Percentiles rank a stretch among this genome's conserved stretches.
phyloP scores from a whole-genome alignment of 1,284 basidiomycete species.

The Trichosporon coremiiforme region DNA sequence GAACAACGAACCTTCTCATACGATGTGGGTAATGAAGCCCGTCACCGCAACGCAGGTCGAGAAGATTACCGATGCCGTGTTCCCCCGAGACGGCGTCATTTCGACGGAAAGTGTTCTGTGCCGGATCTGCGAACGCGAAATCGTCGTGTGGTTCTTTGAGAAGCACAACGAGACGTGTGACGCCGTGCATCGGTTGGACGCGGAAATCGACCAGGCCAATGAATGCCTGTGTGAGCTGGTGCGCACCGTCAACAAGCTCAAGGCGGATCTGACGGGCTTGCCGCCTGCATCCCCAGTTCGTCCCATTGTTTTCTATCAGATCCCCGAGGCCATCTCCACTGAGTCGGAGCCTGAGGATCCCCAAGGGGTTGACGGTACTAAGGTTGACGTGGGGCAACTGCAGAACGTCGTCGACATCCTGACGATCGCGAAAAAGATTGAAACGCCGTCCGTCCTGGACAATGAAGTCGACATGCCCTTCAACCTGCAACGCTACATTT shows the following conservation, averaged over 20 bases:
- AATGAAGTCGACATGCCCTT: constrained; percentile 88
- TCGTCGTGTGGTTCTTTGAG: constrained; percentile 99
- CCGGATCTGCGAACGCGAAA: constrained; percentile 95
- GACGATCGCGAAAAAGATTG: constrained; percentile 75
- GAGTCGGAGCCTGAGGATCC: constrained; percentile 33
- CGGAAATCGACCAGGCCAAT: constrained; percentile 90
- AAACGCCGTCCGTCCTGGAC: constrained; percentile 85
- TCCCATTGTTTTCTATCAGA: constrained; percentile 70
- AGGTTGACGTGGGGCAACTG: constrained; percentile 72
- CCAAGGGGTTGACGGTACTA: constrained; percentile 75
- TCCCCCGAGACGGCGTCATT: constrained; percentile 73
- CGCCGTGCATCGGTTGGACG: constrained; percentile 93
- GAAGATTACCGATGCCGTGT: constrained; percentile 56
- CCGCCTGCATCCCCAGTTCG: constrained; percentile 88
- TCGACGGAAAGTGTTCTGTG: constrained; percentile 87
- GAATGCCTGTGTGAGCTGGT: constrained; percentile 85
- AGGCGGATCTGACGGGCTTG: constrained; percentile 64
- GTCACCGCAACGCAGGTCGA: constrained; percentile 60
- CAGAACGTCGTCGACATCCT: constrained; percentile 85
- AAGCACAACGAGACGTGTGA: constrained; percentile 99
- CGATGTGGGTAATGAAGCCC: constrained; percentile 99
- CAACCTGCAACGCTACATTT: constrained; percentile 85
- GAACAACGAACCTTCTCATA: constrained; percentile 84
- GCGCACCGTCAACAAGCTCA: constrained; percentile 76
- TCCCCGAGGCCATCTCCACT: constrained; percentile 42